Evolutionary conservation across 2,329 filamentous ascomycete genomes (phyloP), one percentile per base, ranked within the genome.

Genomic region (Fusarium sp.): DNA sequence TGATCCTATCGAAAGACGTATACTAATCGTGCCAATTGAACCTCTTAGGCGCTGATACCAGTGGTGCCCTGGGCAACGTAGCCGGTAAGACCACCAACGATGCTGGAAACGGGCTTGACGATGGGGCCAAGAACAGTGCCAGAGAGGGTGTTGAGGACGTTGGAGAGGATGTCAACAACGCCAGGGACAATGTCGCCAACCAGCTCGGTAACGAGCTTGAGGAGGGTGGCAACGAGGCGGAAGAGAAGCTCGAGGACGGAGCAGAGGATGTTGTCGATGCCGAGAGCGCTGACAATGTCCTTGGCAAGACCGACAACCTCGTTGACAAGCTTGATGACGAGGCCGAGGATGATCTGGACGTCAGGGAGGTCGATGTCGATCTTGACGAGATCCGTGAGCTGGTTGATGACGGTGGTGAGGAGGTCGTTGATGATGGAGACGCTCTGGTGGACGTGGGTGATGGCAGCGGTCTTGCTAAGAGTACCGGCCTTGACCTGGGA

Each of bases 101-200:
- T 21, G 21, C 10, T 20, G 6, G 56, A 32, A 9, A 67, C 64
- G 9, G 64, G 64, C 34, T 56, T 25, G 41, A 67, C 4, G 9
- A 67, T 18, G 3, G 63, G 50, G 20, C 50, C 64, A 5, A 67
- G 64, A 3, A 56, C 4, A 20, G 56, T 68, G n/a, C 59, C 48
- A 20, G 55, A 20, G 12, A 68, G 47, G 13, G 66, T 59, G 25
- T 30, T 7, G 18, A 68, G 66, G n/a, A 68, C 28, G 46, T 54
- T 54, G 25, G 37, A 34, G 16, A 68, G 45, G 18, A 64, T 56
- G 5, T 68, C 47, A 14, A 68, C 47, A 11, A 68, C 42, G 7
- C 59, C 64, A 11, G 66, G 66, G 13, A 68, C 37, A 8, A 68
- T 68, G 27, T 65, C 66, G 23, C 64, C 66, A 18, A 68, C 25